Conservation (phyloP, 257 asterid genomes). For the Solanum lignicaule region DNA sequence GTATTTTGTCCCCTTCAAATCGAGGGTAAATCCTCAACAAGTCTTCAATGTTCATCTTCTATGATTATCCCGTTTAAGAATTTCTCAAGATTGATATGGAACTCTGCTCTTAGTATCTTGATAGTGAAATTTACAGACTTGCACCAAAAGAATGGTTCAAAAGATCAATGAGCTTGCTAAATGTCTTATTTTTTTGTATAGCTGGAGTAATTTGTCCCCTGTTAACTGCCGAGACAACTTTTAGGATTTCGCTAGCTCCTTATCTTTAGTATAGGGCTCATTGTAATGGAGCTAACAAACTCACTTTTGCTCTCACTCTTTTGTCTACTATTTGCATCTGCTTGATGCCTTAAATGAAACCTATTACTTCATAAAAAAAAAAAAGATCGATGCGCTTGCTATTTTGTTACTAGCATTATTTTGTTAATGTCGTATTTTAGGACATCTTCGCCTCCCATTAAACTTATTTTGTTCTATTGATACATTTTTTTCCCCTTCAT, state of each 20-base stretch:
- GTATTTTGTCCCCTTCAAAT: background rate
- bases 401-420: background rate
- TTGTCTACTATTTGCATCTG: background rate
- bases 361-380: background rate
- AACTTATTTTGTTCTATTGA: background rate
- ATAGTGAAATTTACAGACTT: background rate
- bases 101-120: background rate
- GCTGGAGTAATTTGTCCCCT: background rate
- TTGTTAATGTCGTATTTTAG: background rate
- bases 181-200: background rate
- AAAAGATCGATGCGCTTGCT: background rate
- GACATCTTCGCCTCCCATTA: background rate
- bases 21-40: background rate
- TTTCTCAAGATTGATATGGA: background rate
- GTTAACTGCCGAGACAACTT: background rate
- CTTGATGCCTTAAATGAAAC: background rate
- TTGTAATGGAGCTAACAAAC: background rate
- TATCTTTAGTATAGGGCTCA: background rate
- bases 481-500: background rate
- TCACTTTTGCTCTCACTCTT: background rate
- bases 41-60: background rate
- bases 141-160: background rate
- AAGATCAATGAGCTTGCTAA: background rate
- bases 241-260: background rate
- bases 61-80: background rate